A percentile compares a stretch with the other conserved stretches of the same genome.
Conservation (phyloP, 169 alveolate genomes). For the Plasmodium gonderi region DNA sequence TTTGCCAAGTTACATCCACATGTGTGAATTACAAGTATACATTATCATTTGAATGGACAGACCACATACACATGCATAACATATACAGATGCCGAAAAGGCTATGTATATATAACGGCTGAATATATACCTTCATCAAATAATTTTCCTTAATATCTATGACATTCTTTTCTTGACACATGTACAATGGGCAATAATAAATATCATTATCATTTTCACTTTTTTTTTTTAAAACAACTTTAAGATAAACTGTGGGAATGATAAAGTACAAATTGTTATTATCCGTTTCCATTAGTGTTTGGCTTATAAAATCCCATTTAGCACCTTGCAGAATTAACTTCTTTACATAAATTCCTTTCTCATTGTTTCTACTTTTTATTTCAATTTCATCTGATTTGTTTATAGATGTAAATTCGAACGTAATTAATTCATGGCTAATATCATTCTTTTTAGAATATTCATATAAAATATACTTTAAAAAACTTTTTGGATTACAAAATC, state of each 20-base stretch:
- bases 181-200: slow-evolving; percentile 93
- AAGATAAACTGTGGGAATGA: slow-evolving; percentile 93
- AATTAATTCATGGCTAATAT: slow-evolving; percentile 55
- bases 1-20: no score
- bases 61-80: background rate
- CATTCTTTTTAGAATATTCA: slow-evolving; percentile 73
- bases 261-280: slow-evolving; percentile 89
- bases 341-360: slow-evolving; percentile 93
- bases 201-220: slow-evolving; percentile 79
- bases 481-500: slow-evolving; percentile 72
- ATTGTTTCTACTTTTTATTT: slow-evolving; percentile 42
- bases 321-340: slow-evolving; percentile 94
- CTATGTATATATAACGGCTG: background rate
- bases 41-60: no score
- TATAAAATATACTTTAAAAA: slow-evolving; percentile 65
- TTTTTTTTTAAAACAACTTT: slow-evolving; percentile 91
- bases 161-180: slow-evolving; percentile 83
- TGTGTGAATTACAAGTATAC: no score
- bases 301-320: slow-evolving; percentile 93
- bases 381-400: slow-evolving; percentile 55
- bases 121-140: slow-evolving; percentile 37
- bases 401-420: slow-evolving; percentile 60
- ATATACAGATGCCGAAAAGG: background rate
- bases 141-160: slow-evolving; percentile 80
- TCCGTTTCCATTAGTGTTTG: slow-evolving; percentile 91